A percentile compares a stretch with the other conserved stretches of the same genome.
Conservation (phyloP, 2,329 filamentous ascomycete genomes). For the Seiridium unicorne region DNA sequence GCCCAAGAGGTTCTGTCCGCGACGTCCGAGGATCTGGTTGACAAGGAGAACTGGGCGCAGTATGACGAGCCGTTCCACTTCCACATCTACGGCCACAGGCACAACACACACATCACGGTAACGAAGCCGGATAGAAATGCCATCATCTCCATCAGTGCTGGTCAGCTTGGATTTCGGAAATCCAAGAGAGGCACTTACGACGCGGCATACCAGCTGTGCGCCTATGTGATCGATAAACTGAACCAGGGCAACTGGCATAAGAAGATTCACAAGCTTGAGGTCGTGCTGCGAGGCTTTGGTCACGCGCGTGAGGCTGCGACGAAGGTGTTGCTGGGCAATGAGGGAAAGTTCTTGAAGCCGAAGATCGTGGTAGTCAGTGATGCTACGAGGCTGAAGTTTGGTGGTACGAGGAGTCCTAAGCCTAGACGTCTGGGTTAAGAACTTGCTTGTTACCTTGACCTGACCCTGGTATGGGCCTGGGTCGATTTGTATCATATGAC, state of each 20-base stretch:
- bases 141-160: constrained; percentile 76
- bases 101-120: constrained; percentile 94
- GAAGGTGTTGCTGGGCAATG: constrained; percentile 84
- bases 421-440: constrained; percentile 67
- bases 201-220: constrained; percentile 84
- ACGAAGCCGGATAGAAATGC: constrained; percentile 78
- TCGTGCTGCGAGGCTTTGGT: constrained; percentile 84
- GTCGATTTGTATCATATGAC: constrained; percentile 21
- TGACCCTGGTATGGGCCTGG: not conserved
- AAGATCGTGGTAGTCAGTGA: constrained; percentile 82
- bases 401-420: constrained; percentile 82
- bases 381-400: constrained; percentile 89
- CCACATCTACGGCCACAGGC: constrained; percentile 82
- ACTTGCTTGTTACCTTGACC: not conserved
- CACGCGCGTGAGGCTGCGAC: constrained; percentile 82
- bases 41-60: constrained; percentile 29
- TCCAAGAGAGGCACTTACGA: constrained; percentile 79
- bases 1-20: constrained; percentile 10
- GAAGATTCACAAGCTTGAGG: constrained; percentile 74
- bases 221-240: constrained; percentile 80
- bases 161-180: constrained; percentile 92
- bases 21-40: constrained; percentile 20
- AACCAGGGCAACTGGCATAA: constrained; percentile 76
- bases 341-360: constrained; percentile 72
- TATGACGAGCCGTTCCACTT: constrained; percentile 72